Evolutionary conservation across 2,329 filamentous ascomycete species (phyloP).

Genomic region (Fusarium protoensiforme): DNA sequence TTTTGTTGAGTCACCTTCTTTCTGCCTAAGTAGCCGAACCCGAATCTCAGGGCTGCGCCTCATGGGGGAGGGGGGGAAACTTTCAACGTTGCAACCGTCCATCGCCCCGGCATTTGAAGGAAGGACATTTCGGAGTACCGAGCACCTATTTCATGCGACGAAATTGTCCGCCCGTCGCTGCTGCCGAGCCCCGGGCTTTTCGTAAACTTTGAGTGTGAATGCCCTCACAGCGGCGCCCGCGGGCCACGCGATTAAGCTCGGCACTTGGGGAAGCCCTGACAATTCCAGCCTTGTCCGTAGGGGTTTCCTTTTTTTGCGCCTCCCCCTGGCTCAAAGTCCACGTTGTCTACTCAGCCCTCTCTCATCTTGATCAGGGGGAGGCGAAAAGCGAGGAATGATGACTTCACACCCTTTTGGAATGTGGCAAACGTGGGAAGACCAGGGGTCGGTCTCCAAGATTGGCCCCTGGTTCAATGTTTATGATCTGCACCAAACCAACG

Average conservation of each 20-base stretch:
- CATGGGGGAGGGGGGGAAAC: not conserved
- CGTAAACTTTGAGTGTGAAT: not conserved
- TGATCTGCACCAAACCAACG: not conserved
- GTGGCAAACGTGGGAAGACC: constrained; percentile 34
- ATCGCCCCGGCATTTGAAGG: not conserved
- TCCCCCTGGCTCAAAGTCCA: not conserved
- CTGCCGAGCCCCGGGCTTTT: not conserved
- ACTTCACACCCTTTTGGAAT: constrained; percentile 36
- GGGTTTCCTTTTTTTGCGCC: not conserved
- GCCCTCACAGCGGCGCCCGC: not conserved
- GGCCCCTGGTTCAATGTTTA: not conserved
- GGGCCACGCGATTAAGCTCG: not conserved
- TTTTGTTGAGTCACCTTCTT: not conserved
- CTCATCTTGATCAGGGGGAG: constrained; percentile 24
- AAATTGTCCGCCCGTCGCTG: not conserved
- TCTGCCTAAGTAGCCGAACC: constrained; percentile 1
- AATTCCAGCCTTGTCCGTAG: not conserved
- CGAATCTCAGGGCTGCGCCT: not conserved
- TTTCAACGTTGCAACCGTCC: not conserved
- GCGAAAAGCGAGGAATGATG: constrained; percentile 27
- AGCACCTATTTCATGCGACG: not conserved
- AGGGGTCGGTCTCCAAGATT: not conserved
- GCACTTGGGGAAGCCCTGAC: not conserved
- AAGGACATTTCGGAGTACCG: not conserved
- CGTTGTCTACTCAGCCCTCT: not conserved